Conservation (phyloP, 164 flowering plant genomes). For the Macadamia integrifolia region DNA sequence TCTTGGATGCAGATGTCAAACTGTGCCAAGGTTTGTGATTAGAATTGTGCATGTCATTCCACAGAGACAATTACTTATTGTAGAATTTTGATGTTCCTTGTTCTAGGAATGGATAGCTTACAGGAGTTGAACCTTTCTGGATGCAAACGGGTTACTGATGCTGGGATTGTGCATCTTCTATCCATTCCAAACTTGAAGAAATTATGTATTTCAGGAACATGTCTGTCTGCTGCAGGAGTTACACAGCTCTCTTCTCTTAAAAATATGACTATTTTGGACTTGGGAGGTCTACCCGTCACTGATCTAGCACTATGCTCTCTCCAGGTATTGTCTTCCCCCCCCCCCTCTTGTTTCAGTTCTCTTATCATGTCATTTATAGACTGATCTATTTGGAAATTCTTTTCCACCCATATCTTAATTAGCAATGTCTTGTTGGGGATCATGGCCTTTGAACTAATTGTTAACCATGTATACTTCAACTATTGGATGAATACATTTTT, state of each 20-base stretch:
- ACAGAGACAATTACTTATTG: not conserved
- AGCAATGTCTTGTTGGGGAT: not conserved
- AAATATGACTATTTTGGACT: constrained; percentile 53
- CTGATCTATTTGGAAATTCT: not conserved
- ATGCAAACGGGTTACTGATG: constrained; percentile 53
- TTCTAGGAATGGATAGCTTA: constrained; percentile 57
- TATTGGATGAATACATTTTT: not conserved
- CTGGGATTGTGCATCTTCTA: constrained; percentile 60
- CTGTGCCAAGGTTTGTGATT: not conserved
- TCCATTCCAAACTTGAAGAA: constrained; percentile 58
- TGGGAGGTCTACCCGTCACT: constrained; percentile 89
- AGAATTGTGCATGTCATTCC: too few relatives aligned
- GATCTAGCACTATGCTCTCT: constrained; percentile 57
- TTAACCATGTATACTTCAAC: not conserved
- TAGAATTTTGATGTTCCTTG: not conserved
- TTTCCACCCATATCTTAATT: not conserved
- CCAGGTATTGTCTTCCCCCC: constrained; percentile 38
- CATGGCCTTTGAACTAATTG: not conserved
- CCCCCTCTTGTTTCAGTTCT: not conserved
- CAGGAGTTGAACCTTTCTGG: constrained; percentile 39
- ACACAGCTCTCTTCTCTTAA: constrained; percentile 51
- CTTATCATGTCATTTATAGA: not conserved
- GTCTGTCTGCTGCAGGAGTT: constrained; percentile 56
- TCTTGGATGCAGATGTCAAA: not conserved
- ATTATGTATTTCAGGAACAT: constrained; percentile 64